These are phyloP conservation scores for Mucor indicus DNA, from an alignment of 371 early-diverging fungal species.

Conservation along the genomic window DNA sequence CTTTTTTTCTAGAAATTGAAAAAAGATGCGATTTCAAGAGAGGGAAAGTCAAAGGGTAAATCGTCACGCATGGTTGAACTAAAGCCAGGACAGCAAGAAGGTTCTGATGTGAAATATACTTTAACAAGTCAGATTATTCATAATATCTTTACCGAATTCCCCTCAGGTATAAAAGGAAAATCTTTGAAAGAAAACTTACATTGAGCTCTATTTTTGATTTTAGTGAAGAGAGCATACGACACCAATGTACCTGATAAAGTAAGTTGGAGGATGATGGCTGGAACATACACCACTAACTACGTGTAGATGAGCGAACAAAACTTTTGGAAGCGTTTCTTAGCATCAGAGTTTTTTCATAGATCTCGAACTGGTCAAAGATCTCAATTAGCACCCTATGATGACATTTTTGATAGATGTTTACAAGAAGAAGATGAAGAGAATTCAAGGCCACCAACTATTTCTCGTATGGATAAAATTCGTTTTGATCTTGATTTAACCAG, in stretches of 20 bases:
- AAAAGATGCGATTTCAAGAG: constrained; percentile 65
- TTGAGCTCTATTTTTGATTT: not conserved
- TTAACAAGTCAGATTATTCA: constrained; percentile 88
- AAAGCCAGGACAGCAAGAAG: constrained; percentile 74
- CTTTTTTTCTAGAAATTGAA: constrained; percentile 54
- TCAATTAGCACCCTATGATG: constrained; percentile 65
- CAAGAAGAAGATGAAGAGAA: constrained; percentile 77
- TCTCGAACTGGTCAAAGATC: constrained; percentile 64
- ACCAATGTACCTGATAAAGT: constrained; percentile 83
- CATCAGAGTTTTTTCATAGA: constrained; percentile 86
- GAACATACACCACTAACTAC: not conserved
- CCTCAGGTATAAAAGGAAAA: constrained; percentile 57
- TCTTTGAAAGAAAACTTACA: not conserved
- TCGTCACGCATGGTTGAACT: constrained; percentile 81
- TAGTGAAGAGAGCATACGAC: constrained; percentile 81
- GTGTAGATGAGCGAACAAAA: constrained; percentile 66
- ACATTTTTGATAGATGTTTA: constrained; percentile 80
- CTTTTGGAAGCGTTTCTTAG: constrained; percentile 89
- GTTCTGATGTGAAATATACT: constrained; percentile 80
- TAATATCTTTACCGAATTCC: constrained; percentile 87
- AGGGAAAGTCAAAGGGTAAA: constrained; percentile 80
- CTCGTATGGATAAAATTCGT: constrained; percentile 57
- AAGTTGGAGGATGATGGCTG: not conserved
- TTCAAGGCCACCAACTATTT: constrained; percentile 46
- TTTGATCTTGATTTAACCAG: constrained; percentile 76